Evolutionary conservation across 2,329 filamentous ascomycete genomes (phyloP).

Genomic region (Didymosphaeria variabile): DNA sequence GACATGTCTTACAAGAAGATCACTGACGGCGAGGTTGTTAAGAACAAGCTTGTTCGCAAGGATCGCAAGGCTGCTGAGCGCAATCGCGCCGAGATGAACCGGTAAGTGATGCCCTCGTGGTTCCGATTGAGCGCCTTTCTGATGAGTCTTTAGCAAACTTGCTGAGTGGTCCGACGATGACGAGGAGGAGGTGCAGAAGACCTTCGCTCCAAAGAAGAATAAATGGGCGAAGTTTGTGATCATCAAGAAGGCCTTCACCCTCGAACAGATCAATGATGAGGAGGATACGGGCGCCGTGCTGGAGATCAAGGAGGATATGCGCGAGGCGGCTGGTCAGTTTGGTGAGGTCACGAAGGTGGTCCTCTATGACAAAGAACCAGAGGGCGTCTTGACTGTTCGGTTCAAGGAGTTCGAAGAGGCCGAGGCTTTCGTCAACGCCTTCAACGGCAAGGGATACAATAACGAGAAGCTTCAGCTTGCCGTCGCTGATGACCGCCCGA

Average conservation of each 20-base stretch:
- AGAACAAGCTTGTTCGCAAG: slow-evolving; percentile 63
- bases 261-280: slow-evolving; percentile 82
- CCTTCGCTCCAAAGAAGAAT: slow-evolving; percentile 59
- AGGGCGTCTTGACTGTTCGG: slow-evolving; percentile 85
- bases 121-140: slow-evolving; percentile 27
- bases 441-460: slow-evolving; percentile 33
- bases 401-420: slow-evolving; percentile 76
- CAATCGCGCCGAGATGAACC: slow-evolving; percentile 87
- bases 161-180: slow-evolving; percentile 95
- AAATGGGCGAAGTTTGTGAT: slow-evolving; percentile 83
- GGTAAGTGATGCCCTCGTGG: slow-evolving; percentile 49
- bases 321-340: slow-evolving; percentile 86
- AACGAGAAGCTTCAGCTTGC: slow-evolving; percentile 25
- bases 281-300: slow-evolving; percentile 83
- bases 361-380: slow-evolving; percentile 84
- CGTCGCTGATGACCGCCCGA: slow-evolving; percentile 39
- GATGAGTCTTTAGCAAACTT: slow-evolving; percentile 69
- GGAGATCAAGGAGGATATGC: slow-evolving; percentile 94
- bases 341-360: slow-evolving; percentile 91
- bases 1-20: slow-evolving; percentile 93
- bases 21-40: slow-evolving; percentile 65
- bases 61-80: slow-evolving; percentile 91
- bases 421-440: slow-evolving; percentile 35
- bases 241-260: slow-evolving; percentile 91
- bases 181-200: slow-evolving; percentile 53